phyloP scores from a whole-genome alignment of 2,329 filamentous ascomycete genomes.

The Ophiostoma novo-ulmi region DNA sequence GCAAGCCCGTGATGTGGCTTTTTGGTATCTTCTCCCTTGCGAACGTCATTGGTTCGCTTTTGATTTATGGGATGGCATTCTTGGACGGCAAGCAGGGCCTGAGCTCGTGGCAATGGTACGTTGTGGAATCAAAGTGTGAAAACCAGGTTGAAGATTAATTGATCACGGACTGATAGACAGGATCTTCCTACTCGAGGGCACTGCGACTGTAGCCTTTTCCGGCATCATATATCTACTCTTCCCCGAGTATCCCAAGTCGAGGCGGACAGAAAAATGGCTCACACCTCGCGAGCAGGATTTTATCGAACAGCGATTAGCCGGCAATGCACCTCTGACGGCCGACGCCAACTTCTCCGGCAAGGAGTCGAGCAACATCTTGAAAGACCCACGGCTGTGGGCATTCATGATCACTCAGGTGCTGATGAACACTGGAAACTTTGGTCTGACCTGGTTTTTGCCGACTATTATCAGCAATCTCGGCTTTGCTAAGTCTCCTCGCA shows the following conservation, averaged over 20 bases:
- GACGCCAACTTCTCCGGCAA: conserved; percentile 18
- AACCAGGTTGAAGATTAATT: no score
- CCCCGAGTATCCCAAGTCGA: conserved; percentile 23
- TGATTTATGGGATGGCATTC: conserved; percentile 22
- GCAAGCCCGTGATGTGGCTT: conserved; percentile 21
- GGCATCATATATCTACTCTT: conserved; percentile 19
- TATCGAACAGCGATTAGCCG: conserved; percentile 21
- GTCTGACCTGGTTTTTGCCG: conserved; percentile 23
- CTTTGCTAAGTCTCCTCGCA: conserved; percentile 17
- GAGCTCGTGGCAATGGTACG: conserved; percentile 24
- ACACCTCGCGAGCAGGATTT: conserved; percentile 25
- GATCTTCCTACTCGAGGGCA: conserved; percentile 22
- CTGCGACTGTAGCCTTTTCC: conserved; percentile 21
- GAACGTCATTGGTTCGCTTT: conserved; percentile 20
- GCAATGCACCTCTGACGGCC: conserved; percentile 19
- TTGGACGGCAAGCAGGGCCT: conserved; percentile 23
- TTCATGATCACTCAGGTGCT: conserved; percentile 23
- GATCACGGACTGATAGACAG: no score
- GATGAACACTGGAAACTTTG: conserved; percentile 25
- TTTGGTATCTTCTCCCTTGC: conserved; percentile 22
- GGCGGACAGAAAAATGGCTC: conserved; percentile 19
- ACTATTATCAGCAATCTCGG: conserved; percentile 21
- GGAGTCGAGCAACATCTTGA: conserved; percentile 20
- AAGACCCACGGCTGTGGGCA: conserved; percentile 21
- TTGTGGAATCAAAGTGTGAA: neutral